phyloP scores from a whole-genome alignment of 1,284 basidiomycete species.

The Ustilago esculenta region DNA sequence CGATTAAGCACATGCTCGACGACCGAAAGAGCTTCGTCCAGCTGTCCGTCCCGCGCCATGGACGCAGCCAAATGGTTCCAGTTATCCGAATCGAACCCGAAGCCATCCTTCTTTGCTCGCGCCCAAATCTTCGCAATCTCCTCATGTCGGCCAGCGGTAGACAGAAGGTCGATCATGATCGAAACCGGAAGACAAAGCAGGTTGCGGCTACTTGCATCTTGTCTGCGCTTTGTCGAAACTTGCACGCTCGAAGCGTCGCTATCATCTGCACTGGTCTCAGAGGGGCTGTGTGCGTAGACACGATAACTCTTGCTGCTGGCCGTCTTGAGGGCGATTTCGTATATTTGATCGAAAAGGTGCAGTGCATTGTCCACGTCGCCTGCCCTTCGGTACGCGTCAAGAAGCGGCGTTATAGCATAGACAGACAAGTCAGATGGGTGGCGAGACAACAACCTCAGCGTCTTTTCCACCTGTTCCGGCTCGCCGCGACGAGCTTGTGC shows the following conservation, averaged over 20 bases:
- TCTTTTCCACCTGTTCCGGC: constrained; percentile 73
- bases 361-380: constrained; percentile 73
- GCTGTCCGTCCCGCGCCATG: constrained; percentile 80
- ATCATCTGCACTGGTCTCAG: neutral
- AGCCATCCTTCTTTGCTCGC: constrained; percentile 75
- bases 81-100: constrained; percentile 87
- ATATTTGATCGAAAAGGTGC: constrained; percentile 78
- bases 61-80: constrained; percentile 87
- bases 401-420: constrained; percentile 74
- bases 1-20: constrained; percentile 77
- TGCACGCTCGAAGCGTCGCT: neutral
- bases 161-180: constrained; percentile 78
- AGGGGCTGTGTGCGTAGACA: constrained; percentile 31
- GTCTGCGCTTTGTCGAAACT: constrained; percentile 1
- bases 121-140: constrained; percentile 79
- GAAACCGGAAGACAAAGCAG: constrained; percentile 82
- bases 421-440: constrained; percentile 74
- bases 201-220: constrained; percentile 68
- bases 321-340: constrained; percentile 70
- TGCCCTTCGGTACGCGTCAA: constrained; percentile 79
- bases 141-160: constrained; percentile 71
- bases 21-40: constrained; percentile 83
- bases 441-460: constrained; percentile 72
- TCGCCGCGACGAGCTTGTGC: constrained; percentile 72
- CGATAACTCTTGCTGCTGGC: constrained; percentile 31